phyloP scores from a whole-genome alignment of 345 rosid genomes.

The Moringa oleifera region DNA sequence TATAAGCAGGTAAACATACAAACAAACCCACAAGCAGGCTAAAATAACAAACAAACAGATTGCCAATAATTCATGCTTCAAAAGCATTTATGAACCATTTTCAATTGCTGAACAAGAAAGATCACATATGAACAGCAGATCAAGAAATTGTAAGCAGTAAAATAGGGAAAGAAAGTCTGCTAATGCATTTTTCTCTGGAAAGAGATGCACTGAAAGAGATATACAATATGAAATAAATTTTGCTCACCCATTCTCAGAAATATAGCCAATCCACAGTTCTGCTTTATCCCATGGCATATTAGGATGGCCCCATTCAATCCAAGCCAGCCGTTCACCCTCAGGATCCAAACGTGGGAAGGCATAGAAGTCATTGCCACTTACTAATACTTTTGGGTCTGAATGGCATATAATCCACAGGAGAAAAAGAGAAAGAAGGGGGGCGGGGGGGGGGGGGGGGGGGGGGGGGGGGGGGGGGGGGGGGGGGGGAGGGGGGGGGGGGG shows the following conservation, averaged over 20 bases:
- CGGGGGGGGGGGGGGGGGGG: no score
- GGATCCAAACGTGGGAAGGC: conserved; percentile 90
- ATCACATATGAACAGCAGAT: not conserved
- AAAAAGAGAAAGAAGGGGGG: not conserved
- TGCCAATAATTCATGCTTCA: not conserved
- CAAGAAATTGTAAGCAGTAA: not conserved
- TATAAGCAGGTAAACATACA: not conserved
- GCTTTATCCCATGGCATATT: conserved; percentile 97
- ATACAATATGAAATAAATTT: not conserved
- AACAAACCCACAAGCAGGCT: not conserved
- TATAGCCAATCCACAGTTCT: conserved; percentile 90
- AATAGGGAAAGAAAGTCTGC: no score
- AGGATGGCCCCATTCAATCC: conserved; percentile 94
- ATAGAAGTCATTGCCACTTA: conserved; percentile 84
- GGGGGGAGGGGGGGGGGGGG: no score
- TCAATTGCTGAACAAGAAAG: not conserved
- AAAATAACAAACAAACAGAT: not conserved
- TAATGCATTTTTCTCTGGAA: not conserved
- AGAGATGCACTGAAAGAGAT: not conserved
- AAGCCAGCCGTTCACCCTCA: conserved; percentile 63
- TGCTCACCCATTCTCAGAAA: conserved; percentile 71
- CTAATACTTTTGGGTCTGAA: conserved; percentile 70
- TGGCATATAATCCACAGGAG: conserved; percentile 4
- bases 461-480: no score
- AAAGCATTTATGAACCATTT: not conserved